Percentiles rank a stretch among this genome's conserved stretches.
These are phyloP conservation scores for Cercospora citrullina DNA, from an alignment of 2,329 filamentous ascomycete species.

Conservation along the genomic window DNA sequence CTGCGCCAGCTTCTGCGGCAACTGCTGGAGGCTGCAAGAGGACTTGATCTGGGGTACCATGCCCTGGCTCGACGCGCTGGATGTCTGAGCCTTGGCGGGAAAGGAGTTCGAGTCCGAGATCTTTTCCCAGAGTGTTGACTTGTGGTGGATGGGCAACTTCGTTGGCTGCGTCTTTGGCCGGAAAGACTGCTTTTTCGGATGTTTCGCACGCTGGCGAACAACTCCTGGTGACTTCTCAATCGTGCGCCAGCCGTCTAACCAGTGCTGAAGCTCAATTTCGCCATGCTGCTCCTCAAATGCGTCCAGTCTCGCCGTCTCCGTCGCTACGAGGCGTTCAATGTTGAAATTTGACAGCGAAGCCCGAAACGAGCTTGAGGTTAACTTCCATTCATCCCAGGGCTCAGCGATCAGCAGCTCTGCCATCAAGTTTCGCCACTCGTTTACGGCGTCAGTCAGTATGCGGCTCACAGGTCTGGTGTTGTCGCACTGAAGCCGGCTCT, in stretches of 20 bases:
- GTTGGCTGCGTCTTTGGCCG: background rate
- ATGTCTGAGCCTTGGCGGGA: background rate
- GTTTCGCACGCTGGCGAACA: background rate
- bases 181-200: background rate
- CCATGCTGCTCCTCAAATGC: background rate
- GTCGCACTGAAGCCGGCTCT: background rate
- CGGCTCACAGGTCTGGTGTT: background rate
- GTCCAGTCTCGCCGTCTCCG: background rate
- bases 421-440: background rate
- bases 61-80: background rate
- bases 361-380: background rate
- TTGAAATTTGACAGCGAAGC: background rate
- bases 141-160: background rate
- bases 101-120: background rate
- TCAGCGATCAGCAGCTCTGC: background rate
- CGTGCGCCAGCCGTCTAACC: background rate
- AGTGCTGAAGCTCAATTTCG: background rate
- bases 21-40: background rate
- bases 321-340: background rate
- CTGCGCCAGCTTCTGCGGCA: background rate
- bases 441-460: background rate
- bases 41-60: background rate
- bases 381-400: background rate
- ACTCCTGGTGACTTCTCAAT: background rate
- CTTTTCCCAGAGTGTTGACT: background rate